These are phyloP conservation scores for Dipteronia dyeriana DNA, from an alignment of 345 rosid species.

Conservation along the genomic window DNA sequence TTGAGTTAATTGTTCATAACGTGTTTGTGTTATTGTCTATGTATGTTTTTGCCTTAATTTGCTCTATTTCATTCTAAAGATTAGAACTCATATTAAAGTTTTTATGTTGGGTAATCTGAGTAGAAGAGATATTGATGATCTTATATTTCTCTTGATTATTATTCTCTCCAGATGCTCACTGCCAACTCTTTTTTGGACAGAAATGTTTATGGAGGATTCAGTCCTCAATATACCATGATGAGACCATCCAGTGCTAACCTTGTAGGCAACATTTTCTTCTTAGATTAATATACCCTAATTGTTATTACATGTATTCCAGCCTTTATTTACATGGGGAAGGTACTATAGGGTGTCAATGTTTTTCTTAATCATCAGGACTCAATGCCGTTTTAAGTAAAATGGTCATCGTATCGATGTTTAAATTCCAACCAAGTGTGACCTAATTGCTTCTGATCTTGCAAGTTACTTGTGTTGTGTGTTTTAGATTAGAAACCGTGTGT, in stretches of 20 bases:
- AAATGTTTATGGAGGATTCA: not conserved
- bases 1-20: too few relatives aligned
- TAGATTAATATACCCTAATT: not conserved
- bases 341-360: not conserved
- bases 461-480: not conserved
- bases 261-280: not conserved
- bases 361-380: not conserved
- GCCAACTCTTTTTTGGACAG: not conserved
- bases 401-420: not conserved
- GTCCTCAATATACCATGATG: not conserved
- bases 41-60: too few relatives aligned
- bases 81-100: not conserved
- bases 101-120: not conserved
- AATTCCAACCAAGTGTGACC: not conserved
- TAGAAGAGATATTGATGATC: not conserved
- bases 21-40: too few relatives aligned
- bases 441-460: not conserved
- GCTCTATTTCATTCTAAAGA: not conserved
- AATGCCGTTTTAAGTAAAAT: not conserved
- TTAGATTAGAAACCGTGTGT: not conserved
- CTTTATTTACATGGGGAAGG: too few relatives aligned
- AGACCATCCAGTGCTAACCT: not conserved
- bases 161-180: not conserved
- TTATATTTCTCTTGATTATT: not conserved
- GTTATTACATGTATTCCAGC: not conserved